Evolutionary conservation across 495 filamentous ascomycete species (phyloP).

Genomic region (Neurospora sp.): DNA sequence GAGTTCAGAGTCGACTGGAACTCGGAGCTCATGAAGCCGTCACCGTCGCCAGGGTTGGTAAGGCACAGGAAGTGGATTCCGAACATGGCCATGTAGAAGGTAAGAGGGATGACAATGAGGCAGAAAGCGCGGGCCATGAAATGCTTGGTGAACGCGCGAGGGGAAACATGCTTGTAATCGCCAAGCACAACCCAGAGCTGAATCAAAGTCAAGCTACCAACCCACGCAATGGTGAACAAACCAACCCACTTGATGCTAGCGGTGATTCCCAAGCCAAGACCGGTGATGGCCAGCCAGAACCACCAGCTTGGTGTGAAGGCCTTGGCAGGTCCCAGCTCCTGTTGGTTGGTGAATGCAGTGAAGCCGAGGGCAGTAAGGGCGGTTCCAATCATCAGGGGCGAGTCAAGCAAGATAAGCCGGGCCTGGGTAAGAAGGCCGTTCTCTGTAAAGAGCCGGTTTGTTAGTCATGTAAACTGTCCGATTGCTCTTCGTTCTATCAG

Average conservation of each 20-base stretch:
- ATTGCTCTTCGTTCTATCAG: slow-evolving; percentile 7
- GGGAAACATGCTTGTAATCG: slow-evolving; percentile 70
- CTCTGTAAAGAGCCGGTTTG: slow-evolving; percentile 41
- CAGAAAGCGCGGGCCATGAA: slow-evolving; percentile 86
- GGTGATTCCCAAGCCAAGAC: slow-evolving; percentile 80
- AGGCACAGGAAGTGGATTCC: slow-evolving; percentile 90
- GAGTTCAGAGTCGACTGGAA: slow-evolving; percentile 96
- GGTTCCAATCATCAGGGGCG: slow-evolving; percentile 86
- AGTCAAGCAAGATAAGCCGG: slow-evolving; percentile 90
- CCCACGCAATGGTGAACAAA: slow-evolving; percentile 97
- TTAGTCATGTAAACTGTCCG: background rate
- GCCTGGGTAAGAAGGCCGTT: slow-evolving; percentile 93
- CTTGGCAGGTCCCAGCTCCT: slow-evolving; percentile 78
- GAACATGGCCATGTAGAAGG: slow-evolving; percentile 93
- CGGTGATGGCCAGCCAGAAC: slow-evolving; percentile 91
- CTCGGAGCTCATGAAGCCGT: slow-evolving; percentile 99
- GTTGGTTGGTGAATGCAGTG: slow-evolving; percentile 90
- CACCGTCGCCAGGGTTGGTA: slow-evolving; percentile 88
- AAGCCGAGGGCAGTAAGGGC: slow-evolving; percentile 86
- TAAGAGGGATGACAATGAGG: slow-evolving; percentile 78
- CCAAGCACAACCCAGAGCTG: slow-evolving; percentile 94
- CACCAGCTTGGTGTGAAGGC: slow-evolving; percentile 89
- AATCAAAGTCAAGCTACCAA: slow-evolving; percentile 78
- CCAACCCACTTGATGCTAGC: slow-evolving; percentile 98
- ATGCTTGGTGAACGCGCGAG: slow-evolving; percentile 88